A percentile compares a stretch with the other conserved stretches of the same genome.
Evolutionary conservation across 179 eudicot species (phyloP).

Genomic region (Corrigiola litoralis): DNA sequence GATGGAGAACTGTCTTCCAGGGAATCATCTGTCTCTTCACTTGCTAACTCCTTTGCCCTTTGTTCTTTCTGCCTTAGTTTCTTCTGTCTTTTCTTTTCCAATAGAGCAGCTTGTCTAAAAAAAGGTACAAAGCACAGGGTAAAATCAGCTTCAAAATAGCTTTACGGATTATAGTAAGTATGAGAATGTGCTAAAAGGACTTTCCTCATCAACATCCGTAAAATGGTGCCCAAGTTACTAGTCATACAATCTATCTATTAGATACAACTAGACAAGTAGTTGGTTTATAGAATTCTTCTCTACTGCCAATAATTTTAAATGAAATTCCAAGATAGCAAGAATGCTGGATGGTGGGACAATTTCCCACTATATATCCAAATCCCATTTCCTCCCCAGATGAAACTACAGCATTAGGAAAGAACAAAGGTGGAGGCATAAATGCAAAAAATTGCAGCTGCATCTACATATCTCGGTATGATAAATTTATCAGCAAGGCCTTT

Average conservation of each 20-base stretch:
- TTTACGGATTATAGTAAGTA: not conserved
- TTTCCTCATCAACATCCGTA: not conserved
- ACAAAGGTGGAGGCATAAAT: not conserved
- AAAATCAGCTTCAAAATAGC: conserved; percentile 9
- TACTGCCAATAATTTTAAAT: not conserved
- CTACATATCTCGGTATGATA: too few relatives aligned
- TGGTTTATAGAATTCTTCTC: not conserved
- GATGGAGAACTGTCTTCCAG: conserved; percentile 40
- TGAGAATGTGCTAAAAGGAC: conserved; percentile 5
- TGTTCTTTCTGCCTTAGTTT: conserved; percentile 86
- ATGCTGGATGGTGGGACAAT: too few relatives aligned
- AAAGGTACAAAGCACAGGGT: conserved; percentile 6
- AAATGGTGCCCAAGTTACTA: not conserved
- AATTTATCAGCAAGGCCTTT: too few relatives aligned
- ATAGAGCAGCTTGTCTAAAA: conserved; percentile 64
- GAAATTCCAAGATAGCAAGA: not conserved
- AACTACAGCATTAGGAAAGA: too few relatives aligned
- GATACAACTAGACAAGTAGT: too few relatives aligned
- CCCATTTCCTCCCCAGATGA: too few relatives aligned
- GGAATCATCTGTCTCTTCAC: conserved; percentile 32
- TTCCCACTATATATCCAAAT: too few relatives aligned
- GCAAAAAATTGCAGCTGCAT: not conserved
- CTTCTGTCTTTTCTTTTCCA: conserved; percentile 77
- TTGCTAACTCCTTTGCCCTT: conserved; percentile 50
- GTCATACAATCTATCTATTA: not conserved